Conservation (phyloP, 2,329 filamentous ascomycete species). For the Stachybotrys echinatus region DNA sequence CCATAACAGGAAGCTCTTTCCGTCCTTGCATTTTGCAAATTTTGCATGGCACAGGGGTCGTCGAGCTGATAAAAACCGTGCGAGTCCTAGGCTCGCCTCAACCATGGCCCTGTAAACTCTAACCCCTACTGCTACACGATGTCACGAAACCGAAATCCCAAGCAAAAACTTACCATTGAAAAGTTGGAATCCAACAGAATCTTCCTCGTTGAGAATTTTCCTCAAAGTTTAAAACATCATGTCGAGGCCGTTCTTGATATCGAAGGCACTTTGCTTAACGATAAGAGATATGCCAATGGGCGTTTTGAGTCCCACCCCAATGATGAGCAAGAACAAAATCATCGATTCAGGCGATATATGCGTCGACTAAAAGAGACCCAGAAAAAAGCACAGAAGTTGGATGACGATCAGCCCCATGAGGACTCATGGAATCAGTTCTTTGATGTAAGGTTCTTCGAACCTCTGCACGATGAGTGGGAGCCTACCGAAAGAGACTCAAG, state of each 20-base stretch:
- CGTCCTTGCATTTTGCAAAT: neutral
- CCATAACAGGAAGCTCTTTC: neutral
- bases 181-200: neutral
- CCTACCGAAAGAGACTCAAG: neutral
- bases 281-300: neutral
- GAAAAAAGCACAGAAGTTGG: neutral
- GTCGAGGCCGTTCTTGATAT: neutral
- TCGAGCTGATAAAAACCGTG: neutral
- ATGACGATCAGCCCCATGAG: neutral
- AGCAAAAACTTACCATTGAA: neutral
- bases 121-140: neutral
- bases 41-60: neutral
- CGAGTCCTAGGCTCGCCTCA: no score
- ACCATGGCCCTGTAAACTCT: neutral
- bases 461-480: neutral
- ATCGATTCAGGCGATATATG: neutral
- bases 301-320: no score
- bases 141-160: no score
- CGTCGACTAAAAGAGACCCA: neutral
- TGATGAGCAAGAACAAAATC: neutral
- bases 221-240: neutral
- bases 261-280: neutral
- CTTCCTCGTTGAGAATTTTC: neutral
- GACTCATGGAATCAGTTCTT: neutral
- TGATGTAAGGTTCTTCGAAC: neutral